Base-by-base conservation (phyloP, 2,329 filamentous ascomycete species). In the Ascochyta rabiei region DNA sequence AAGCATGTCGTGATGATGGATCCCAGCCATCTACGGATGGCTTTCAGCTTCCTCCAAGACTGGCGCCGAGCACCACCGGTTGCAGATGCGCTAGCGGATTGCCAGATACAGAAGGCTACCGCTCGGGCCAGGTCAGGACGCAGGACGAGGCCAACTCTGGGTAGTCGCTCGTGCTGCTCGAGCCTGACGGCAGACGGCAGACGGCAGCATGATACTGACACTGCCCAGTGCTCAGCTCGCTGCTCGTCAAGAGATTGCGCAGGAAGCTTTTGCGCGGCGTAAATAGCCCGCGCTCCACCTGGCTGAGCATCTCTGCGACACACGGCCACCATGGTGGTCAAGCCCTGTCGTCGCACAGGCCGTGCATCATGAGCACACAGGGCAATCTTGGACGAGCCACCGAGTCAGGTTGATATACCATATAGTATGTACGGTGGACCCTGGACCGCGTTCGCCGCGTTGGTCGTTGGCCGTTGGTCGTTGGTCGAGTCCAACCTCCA, bases 81-180 rank as follows among this genome's bases (percentile, higher is more conserved):
- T 57, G 61, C 66, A 64, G 56, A 41, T 21, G 33, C 61, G 56
- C 61, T 63, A 67, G 56, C 19, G 57, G 57, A 53, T 52, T 59
- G 56, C 66, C 53, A 63, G 63, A 63, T 61, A 62, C 60, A n/a
- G 57, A 62, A 52, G 53, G 57, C 55, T 56, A 53, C 51, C 51
- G 46, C 55, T 62, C 62, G 60, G 66, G 64, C 62, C 58, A 71
- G 64, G 61, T 61, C 63, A 59, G 56, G 62, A 66, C 67, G 61
- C 63, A 59, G 56, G 62, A 66, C 67, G 61, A 60, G 53, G 53
- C 45, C 60, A 60, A 41, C 40, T 31, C 12, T 15, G 9, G 6
- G 21, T 23, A 30, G n/a, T 16, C 31, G 16, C 31, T 16, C 16
- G 48, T 47, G 43, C 42, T 47, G 52, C 53, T 46, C 61, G 52